Base-by-base conservation (phyloP, 2,329 filamentous ascomycete genomes). In the Curvularia sp. region DNA sequence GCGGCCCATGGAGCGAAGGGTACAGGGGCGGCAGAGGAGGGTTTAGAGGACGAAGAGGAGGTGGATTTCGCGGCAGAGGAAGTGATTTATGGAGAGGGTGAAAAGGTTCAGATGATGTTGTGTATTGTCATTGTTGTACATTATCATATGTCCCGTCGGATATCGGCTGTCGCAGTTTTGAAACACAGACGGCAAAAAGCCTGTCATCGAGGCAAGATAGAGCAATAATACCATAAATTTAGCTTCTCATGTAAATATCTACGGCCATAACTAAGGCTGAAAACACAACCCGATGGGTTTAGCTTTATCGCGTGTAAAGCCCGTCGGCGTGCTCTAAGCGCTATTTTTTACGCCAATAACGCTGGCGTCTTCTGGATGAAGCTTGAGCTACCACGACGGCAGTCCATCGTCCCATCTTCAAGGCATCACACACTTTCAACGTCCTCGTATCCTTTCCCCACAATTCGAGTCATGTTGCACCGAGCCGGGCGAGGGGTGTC, bases 121-220 rank as follows among this genome's bases (percentile, higher is more conserved):
- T 49, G 21, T 19, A 30, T 28, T 18, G 9, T 30, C 28, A 18
- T 27, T 23, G n/a, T 39, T 49, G 47, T 49, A 49, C n/a, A 49
- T 39, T 39, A 49, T 18, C 10, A 10, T 28, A 28, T 28, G 28
- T 28, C 15, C 47, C 23, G 18, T 28, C 19, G 23, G n/a, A 30
- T 49, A 39, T 23, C 19, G 34, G 25, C 32, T 49, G 47, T 27
- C 23, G 7, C 47, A 27, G 32, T 19, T 15, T 18, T 28, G 10
- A 2, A 12, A 28, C n/a, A 10, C 25, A 6, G 27, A 38, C 3
- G 32, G 21, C 15, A 23, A 15, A 49, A 55, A 78, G 12, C 74
- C 86, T 36, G 83, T 85, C 21, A 78, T 84, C 36, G 82, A 79
- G 63, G 76, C 87, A 49, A 85, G 21, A 18, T 21, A 47, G 25